Evolutionary conservation across 345 rosid genomes (phyloP).

Genomic region (Eucalyptus sp.): DNA sequence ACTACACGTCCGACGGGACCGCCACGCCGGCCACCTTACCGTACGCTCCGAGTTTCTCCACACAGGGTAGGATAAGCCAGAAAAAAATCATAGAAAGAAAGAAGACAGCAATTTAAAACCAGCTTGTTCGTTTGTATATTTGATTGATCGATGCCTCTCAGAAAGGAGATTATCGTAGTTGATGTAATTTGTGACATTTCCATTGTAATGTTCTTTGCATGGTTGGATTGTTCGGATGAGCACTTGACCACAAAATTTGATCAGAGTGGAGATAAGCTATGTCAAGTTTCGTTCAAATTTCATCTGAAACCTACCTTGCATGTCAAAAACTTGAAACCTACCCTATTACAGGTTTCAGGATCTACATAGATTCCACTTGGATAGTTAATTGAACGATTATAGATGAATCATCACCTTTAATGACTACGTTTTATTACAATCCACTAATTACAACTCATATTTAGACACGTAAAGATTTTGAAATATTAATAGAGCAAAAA

Average conservation of each 20-base stretch:
- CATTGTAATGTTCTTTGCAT: background rate
- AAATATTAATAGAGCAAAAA: too few species aligned
- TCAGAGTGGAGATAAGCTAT: rapidly evolving
- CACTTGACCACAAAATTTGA: background rate
- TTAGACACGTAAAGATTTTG: rapidly evolving
- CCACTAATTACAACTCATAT: rapidly evolving
- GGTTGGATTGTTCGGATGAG: background rate
- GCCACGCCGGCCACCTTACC: background rate
- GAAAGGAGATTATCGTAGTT: background rate
- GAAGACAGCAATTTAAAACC: background rate
- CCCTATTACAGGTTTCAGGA: rapidly evolving
- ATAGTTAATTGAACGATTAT: too few species aligned
- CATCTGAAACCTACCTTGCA: rapidly evolving
- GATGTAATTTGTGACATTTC: background rate
- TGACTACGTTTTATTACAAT: rapidly evolving
- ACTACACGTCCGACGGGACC: background rate
- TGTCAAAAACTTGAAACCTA: rapidly evolving
- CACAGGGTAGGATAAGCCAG: constrained; percentile 23
- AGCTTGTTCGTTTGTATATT: background rate
- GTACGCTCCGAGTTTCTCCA: constrained; percentile 22
- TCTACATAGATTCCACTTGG: rapidly evolving
- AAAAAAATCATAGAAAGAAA: background rate
- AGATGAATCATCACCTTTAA: rapidly evolving
- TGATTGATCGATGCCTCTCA: background rate
- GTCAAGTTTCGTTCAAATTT: rapidly evolving